Conservation (phyloP, 2,329 filamentous ascomycete species). For the Chaetoscypha palmicola region DNA sequence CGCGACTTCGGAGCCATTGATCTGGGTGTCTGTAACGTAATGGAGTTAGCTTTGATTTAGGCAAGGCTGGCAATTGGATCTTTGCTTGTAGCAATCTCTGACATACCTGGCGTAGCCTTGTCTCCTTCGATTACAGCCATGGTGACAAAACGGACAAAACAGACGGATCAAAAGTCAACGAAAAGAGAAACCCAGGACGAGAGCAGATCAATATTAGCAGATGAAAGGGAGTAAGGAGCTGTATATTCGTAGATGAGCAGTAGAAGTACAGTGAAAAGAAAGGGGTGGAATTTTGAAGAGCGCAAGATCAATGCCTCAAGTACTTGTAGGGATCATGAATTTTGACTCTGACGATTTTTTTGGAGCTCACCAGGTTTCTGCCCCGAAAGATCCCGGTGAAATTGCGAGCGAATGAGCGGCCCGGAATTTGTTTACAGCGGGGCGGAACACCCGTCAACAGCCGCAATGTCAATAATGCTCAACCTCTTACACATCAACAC, state of each 20-base stretch:
- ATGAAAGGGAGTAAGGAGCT: constrained; percentile 10
- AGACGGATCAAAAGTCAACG: constrained; percentile 10
- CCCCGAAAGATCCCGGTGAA: not conserved
- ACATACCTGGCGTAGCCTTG: constrained; percentile 25
- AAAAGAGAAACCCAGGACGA: constrained; percentile 11
- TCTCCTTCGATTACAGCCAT: constrained; percentile 29
- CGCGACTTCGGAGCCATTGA: constrained; percentile 14
- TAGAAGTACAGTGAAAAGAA: constrained; percentile 14
- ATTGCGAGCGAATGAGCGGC: not conserved
- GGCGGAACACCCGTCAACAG: not conserved
- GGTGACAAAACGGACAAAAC: constrained; percentile 10
- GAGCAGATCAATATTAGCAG: constrained; percentile 11
- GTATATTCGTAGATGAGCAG: constrained; percentile 8
- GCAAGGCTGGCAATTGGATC: not conserved
- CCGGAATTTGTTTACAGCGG: not conserved
- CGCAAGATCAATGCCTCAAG: constrained; percentile 10
- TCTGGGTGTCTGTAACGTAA: constrained; percentile 15
- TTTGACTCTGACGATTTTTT: not conserved
- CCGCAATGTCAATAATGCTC: not conserved
- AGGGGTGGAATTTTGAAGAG: constrained; percentile 11
- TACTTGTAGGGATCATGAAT: constrained; percentile 6
- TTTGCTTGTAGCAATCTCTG: not conserved
- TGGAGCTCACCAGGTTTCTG: not conserved
- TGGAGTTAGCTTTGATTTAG: constrained; percentile 4
- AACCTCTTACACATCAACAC: not conserved